Conservation (phyloP, 352 stramenopile genomes). For the Globisporangium acanthophoron region DNA sequence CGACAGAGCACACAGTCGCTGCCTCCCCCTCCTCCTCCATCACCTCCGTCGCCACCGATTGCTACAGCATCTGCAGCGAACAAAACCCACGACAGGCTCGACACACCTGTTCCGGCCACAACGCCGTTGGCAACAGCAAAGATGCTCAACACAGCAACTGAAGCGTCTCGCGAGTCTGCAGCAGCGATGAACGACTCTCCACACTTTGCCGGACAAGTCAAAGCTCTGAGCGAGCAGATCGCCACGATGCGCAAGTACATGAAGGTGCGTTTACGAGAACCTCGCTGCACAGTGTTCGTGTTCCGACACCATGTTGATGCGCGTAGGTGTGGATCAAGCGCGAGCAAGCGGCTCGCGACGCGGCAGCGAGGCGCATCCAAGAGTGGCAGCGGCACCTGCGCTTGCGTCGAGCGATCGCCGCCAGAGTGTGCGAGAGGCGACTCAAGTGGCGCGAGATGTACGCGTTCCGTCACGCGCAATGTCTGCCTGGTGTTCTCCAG, state of each 20-base stretch:
- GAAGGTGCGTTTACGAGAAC: conserved; percentile 27
- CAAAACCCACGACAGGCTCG: not conserved
- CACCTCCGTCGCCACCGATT: not conserved
- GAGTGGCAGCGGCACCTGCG: conserved; percentile 18
- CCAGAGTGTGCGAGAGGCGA: conserved; percentile 10
- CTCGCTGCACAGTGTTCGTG: not conserved
- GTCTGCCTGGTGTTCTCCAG: not conserved
- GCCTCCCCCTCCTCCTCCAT: not conserved
- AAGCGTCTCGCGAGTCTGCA: too few species aligned
- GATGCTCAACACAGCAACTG: not conserved
- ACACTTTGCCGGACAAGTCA: conserved; percentile 16
- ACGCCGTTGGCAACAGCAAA: not conserved
- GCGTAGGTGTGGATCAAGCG: conserved; percentile 57
- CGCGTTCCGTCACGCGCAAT: conserved; percentile 11
- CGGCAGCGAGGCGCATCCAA: conserved; percentile 44
- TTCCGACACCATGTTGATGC: not conserved
- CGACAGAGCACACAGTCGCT: not conserved
- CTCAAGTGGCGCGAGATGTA: conserved; percentile 16
- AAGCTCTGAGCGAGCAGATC: conserved; percentile 41
- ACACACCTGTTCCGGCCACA: not conserved
- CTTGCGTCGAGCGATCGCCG: conserved; percentile 6
- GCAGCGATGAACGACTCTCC: not conserved
- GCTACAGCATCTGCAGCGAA: not conserved
- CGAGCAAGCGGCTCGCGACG: conserved; percentile 49
- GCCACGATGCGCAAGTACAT: conserved; percentile 64